These are phyloP conservation scores for Chaetomiaceae sp. DNA, from an alignment of 2,329 filamentous ascomycete genomes.

Conservation along the genomic window DNA sequence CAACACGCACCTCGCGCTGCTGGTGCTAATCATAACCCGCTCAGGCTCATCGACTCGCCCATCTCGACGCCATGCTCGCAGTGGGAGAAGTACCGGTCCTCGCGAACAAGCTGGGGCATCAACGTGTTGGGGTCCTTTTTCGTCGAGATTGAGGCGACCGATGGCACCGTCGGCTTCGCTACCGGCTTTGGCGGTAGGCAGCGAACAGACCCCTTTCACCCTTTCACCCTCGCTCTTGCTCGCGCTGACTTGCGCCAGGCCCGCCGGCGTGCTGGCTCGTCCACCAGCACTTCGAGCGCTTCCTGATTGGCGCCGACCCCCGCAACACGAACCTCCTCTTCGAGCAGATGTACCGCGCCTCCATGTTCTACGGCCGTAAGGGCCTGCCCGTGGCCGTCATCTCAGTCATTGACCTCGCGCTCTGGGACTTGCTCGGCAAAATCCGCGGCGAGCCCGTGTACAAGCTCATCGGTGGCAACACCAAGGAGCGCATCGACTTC, in stretches of 20 bases:
- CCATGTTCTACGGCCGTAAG: slow-evolving; percentile 96
- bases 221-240: too few relatives aligned
- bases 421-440: slow-evolving; percentile 92
- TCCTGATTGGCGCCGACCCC: slow-evolving; percentile 82
- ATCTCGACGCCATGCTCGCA: slow-evolving; percentile 89
- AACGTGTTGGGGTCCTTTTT: slow-evolving; percentile 91
- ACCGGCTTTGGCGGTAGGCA: slow-evolving; percentile 78
- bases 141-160: slow-evolving; percentile 78
- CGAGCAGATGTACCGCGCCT: slow-evolving; percentile 92
- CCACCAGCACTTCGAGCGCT: slow-evolving; percentile 87
- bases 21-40: slow-evolving; percentile 15
- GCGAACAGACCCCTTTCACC: too few relatives aligned
- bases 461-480: slow-evolving; percentile 88
- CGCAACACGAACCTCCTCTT: slow-evolving; percentile 88
- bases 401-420: slow-evolving; percentile 84
- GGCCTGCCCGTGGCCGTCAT: slow-evolving; percentile 86
- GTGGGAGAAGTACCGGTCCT: slow-evolving; percentile 83
- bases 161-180: slow-evolving; percentile 90
- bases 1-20: too few relatives aligned
- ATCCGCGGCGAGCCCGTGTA: slow-evolving; percentile 89
- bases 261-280: slow-evolving; percentile 92
- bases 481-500: slow-evolving; percentile 74
- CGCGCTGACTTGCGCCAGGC: slow-evolving; percentile 36
- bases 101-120: slow-evolving; percentile 89
- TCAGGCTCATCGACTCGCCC: slow-evolving; percentile 83